Evolutionary conservation across 2,329 filamentous ascomycete genomes (phyloP).

Genomic region (Fusarium staphyleae): DNA sequence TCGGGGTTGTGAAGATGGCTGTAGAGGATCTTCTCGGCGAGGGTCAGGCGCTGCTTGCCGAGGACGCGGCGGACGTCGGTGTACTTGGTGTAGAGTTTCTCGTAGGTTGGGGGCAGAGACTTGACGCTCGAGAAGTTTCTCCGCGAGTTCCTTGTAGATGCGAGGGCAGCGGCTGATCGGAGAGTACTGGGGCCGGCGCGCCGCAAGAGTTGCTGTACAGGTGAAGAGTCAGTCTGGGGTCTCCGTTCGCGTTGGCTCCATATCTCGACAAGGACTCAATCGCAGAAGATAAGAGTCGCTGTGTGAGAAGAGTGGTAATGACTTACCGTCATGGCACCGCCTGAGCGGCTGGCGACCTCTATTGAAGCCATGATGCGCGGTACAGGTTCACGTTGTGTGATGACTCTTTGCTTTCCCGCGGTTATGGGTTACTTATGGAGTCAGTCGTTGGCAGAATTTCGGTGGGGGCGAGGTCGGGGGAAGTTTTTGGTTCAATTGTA

Average conservation of each 20-base stretch:
- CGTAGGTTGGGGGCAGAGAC: constrained; percentile 73
- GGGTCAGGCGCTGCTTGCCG: constrained; percentile 72
- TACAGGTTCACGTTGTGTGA: constrained; percentile 26
- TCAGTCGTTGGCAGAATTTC: constrained; percentile 22
- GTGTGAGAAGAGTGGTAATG: not conserved
- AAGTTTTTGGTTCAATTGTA: constrained; percentile 44
- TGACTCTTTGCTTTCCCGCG: constrained; percentile 22
- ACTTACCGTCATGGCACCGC: constrained; percentile 56
- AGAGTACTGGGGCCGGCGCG: constrained; percentile 45
- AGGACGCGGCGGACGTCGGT: constrained; percentile 77
- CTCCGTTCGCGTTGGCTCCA: constrained; percentile 5
- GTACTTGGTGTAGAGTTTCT: constrained; percentile 80
- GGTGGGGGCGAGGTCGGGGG: constrained; percentile 43
- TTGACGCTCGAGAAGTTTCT: constrained; percentile 51
- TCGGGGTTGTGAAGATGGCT: constrained; percentile 90
- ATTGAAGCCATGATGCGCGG: constrained; percentile 56
- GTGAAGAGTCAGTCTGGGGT: constrained; percentile 14
- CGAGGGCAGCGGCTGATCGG: constrained; percentile 34
- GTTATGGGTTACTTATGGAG: not conserved
- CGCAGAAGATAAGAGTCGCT: not conserved
- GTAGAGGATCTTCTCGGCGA: constrained; percentile 98
- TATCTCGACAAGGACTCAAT: constrained; percentile 12
- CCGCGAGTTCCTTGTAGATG: constrained; percentile 46
- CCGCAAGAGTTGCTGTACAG: constrained; percentile 49
- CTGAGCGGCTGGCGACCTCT: constrained; percentile 57